Base-by-base conservation (phyloP, 495 filamentous ascomycete genomes). In the Ramalina peruviana region DNA sequence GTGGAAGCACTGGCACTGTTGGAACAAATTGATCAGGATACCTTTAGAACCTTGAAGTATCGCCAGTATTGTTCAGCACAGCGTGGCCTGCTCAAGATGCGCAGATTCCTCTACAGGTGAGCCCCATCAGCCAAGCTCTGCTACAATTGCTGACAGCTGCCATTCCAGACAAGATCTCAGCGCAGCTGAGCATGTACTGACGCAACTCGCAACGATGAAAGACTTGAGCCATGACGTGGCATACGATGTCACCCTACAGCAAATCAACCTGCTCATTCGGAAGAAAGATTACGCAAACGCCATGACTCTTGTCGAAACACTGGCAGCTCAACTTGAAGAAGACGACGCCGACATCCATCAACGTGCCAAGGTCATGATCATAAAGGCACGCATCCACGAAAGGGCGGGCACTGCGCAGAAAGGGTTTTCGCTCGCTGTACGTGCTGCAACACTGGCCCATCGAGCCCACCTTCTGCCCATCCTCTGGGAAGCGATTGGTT, bases 21-120 rank as follows among this genome's bases (percentile, higher is more conserved):
- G 50, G 80, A 89, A 48, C 65, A 70, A n/a, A 65, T 89, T 41
- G 72, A 81, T 42, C 67, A 69, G 13, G 78, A 85, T 57, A 72
- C 71, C 20, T 69, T 88, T n/a, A 78, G 82, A 12, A 80, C 84
- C 4, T 73, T 88, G 49, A 92, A 85, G 61, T 71, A 81, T 13
- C 80, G 82, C 56, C 88, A 94, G 62, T 78, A 84, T 60, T 88
- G 88, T 83, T 71, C 76, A 13, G 76, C 77, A 27, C 88, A 82
- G 60, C 74, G 79, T 4, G 84, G 81, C 1, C 64, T 93, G 9
- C 65, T 94, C 10, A 81, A 83, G 58, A 66, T 93, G 10, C 77
- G 74, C 57, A 72, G 77, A 47, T 78, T 82, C 58, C 72, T 94
- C 7, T 81, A 84, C 54, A 67, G 69, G 80, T 81, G 53, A 52